A percentile compares a stretch with the other conserved stretches of the same genome.
Evolutionary conservation across 2,329 filamentous ascomycete genomes (phyloP).

Genomic region (Calonectria multiphialidica): DNA sequence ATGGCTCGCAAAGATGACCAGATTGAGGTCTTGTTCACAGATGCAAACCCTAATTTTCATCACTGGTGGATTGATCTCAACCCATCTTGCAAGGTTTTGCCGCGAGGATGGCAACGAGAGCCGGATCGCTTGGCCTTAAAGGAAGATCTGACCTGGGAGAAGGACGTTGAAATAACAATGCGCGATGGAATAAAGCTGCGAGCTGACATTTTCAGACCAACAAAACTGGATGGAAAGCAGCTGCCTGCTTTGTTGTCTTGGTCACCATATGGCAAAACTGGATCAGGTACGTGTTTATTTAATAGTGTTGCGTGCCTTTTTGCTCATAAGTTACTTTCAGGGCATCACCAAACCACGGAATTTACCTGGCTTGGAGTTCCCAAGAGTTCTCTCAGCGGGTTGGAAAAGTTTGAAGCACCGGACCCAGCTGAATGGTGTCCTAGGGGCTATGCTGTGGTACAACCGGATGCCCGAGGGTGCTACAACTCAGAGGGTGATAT

Average conservation of each 20-base stretch:
- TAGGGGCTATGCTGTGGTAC: not conserved
- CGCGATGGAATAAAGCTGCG: not conserved
- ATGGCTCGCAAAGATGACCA: not conserved
- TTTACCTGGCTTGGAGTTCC: not conserved
- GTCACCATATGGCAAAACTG: conserved; percentile 22
- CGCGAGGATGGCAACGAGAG: not conserved
- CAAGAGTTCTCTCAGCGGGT: not conserved
- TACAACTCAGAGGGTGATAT: not conserved
- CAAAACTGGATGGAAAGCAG: not conserved
- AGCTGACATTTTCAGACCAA: not conserved
- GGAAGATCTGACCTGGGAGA: not conserved
- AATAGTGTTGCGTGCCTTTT: not conserved
- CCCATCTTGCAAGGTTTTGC: not conserved
- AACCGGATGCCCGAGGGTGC: not conserved
- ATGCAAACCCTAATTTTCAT: not conserved
- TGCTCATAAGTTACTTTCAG: not conserved
- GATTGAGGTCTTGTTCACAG: not conserved
- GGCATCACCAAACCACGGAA: not conserved
- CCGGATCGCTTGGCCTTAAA: not conserved
- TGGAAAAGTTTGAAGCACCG: not conserved
- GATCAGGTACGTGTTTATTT: not conserved
- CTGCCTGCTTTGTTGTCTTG: conserved; percentile 6
- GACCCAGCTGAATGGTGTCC: not conserved
- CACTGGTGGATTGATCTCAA: not conserved
- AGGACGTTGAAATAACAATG: not conserved